Conservation (phyloP, 2,329 filamentous ascomycete species). For the Ophiognomonia clavigignenti-juglandacearum region DNA sequence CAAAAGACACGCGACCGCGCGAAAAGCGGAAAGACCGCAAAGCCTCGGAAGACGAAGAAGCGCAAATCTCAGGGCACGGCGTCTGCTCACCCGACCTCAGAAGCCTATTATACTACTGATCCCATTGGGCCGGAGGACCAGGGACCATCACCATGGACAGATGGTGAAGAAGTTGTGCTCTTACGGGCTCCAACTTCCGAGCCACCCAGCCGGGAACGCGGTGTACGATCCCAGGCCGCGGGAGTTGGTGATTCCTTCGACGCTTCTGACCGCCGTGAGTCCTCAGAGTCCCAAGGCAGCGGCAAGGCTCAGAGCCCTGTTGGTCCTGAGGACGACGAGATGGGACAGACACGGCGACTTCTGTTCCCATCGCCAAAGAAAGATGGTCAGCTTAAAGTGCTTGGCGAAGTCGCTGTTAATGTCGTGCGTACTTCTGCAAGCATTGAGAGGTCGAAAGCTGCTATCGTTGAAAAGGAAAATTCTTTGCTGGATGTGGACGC, state of each 20-base stretch:
- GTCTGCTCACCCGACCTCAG: constrained; percentile 44
- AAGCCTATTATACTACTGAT: constrained; percentile 50
- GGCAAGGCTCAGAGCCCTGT: constrained; percentile 56
- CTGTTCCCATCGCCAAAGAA: constrained; percentile 75
- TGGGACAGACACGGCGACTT: constrained; percentile 60
- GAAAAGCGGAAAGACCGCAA: constrained; percentile 35
- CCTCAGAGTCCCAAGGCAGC: constrained; percentile 49
- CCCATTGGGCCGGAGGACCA: constrained; percentile 42
- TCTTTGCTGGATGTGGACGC: background rate
- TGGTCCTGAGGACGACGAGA: constrained; percentile 42
- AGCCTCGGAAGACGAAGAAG: constrained; percentile 43
- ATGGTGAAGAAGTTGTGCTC: constrained; percentile 18
- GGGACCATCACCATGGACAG: constrained; percentile 19
- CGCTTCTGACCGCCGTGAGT: constrained; percentile 32
- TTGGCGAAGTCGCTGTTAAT: constrained; percentile 54
- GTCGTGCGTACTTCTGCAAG: constrained; percentile 39
- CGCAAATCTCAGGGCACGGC: constrained; percentile 42
- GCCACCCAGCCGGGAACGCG: constrained; percentile 18
- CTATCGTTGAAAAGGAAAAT: constrained; percentile 40
- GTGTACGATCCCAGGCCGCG: constrained; percentile 22
- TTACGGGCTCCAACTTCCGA: constrained; percentile 16
- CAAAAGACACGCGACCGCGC: constrained; percentile 43
- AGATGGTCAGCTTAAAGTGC: constrained; percentile 55
- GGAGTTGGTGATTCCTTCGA: constrained; percentile 9
- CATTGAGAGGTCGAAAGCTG: constrained; percentile 30